phyloP scores from a whole-genome alignment of 129 eudicot genomes.

The Sambucus nigra region DNA sequence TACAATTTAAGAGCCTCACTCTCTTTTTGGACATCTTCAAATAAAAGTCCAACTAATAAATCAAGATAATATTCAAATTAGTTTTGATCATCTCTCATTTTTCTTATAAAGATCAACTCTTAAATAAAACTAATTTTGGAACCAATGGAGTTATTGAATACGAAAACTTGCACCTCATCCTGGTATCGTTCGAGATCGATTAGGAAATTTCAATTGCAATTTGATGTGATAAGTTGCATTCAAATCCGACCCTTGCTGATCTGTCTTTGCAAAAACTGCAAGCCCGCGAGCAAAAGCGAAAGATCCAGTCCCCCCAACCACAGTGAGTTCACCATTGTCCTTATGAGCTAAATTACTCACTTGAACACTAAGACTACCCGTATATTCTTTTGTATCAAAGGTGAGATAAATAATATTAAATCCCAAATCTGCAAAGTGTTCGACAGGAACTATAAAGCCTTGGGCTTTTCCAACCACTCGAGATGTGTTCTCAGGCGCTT shows the following conservation, averaged over 20 bases:
- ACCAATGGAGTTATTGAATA: background rate
- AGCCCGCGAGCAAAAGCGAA: slow-evolving; percentile 81
- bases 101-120: no score
- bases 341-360: slow-evolving; percentile 31
- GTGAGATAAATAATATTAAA: slow-evolving; percentile 79
- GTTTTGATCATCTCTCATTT: no score
- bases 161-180: slow-evolving; percentile 21
- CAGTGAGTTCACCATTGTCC: slow-evolving; percentile 33
- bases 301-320: slow-evolving; percentile 86
- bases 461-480: slow-evolving; percentile 74
- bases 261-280: slow-evolving; percentile 44
- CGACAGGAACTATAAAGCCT: slow-evolving; percentile 57
- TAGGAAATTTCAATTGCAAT: slow-evolving; percentile 52
- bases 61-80: no score
- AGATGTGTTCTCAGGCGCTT: slow-evolving; percentile 63
- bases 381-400: slow-evolving; percentile 42
- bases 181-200: slow-evolving; percentile 31
- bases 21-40: no score
- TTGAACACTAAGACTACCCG: slow-evolving; percentile 67
- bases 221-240: slow-evolving; percentile 42
- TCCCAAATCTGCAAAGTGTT: slow-evolving; percentile 53
- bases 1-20: no score
- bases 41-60: no score
- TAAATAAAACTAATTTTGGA: no score
- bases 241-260: slow-evolving; percentile 5